Evolutionary conservation across 176 grass and related monocot species (phyloP), one percentile per base, ranked within the genome.

Genomic region (Otatea glauca): DNA sequence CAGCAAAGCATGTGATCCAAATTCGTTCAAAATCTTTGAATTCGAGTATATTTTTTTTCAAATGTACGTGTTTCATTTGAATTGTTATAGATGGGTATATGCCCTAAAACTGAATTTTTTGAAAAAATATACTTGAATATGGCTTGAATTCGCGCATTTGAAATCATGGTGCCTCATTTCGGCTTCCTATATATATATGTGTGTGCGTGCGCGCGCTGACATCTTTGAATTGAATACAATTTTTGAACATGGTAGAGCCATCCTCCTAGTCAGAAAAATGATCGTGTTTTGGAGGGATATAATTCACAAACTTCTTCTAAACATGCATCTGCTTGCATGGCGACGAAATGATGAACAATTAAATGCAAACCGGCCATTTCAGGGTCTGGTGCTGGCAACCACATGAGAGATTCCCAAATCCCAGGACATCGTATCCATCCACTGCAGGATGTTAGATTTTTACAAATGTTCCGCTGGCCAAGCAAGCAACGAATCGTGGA

Each of bases 311-410:
- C 11, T 7, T 65, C 43, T 7, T 61, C 76, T 75, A 39, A 45
- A 45, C 80, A 17, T 83, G 29, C 48, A 70, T 16, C 16, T 83
- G 72, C n/a, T 49, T 37, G 58, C 24, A 68, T n/a, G 82, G 50
- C 5, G 51, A 85, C 87, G 39, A 50, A 85, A n/a, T n/a, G n/a
- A 68, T 32, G 70, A 69, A 60, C 69, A 81, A 69, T 37, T 17
- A 81, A 42, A 13, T 45, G 27, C 29, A 71, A 5, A 50, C 8
- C 38, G 50, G 42, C 51, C 50, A 68, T 23, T 37, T 49, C 49
- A 81, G 23, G 44, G 43, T 27, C 45, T 37, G 9, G 47, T 27
- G 59, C 18, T 7, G 21, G 47, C 10, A 34, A 21, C 10, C 53
- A 25, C 58, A 50, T 21, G 65, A 42, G 77, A 80, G 75, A 75